These are phyloP conservation scores for Calonectria ilicicola DNA, from an alignment of 2,329 filamentous ascomycete species.

Conservation along the genomic window DNA sequence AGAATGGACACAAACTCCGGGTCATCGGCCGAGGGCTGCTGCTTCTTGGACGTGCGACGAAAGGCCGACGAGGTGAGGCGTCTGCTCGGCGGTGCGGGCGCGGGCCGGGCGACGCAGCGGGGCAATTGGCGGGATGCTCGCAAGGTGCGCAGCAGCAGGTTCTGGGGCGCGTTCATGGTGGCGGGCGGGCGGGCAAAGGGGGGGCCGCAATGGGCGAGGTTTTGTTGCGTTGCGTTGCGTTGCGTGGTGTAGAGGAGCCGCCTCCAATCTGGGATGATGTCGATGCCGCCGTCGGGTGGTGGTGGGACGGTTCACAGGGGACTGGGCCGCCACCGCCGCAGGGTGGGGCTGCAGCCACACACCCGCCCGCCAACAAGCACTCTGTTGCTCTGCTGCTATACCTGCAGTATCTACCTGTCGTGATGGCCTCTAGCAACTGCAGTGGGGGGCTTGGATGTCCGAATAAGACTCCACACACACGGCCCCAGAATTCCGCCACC, in stretches of 20 bases:
- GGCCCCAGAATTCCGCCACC: too few relatives aligned
- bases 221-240: conserved; percentile 6
- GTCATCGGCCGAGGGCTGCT: conserved; percentile 71
- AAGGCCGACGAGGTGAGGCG: conserved; percentile 35
- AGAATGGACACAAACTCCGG: conserved; percentile 87
- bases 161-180: conserved; percentile 44
- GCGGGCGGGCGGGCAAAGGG: conserved; percentile 2
- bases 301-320: too few relatives aligned
- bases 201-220: neutral
- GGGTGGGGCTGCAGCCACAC: too few relatives aligned
- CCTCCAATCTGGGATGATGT: too few relatives aligned
- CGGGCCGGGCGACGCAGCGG: conserved; percentile 19
- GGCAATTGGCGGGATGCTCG: conserved; percentile 29
- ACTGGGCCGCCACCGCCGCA: too few relatives aligned
- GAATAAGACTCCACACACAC: too few relatives aligned
- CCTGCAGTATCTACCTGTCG: too few relatives aligned
- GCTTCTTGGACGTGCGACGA: conserved; percentile 36
- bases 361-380: too few relatives aligned
- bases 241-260: neutral
- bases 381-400: too few relatives aligned
- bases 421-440: too few relatives aligned
- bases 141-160: conserved; percentile 43
- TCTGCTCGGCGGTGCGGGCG: conserved; percentile 22
- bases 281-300: too few relatives aligned
- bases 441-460: too few relatives aligned